Conservation (phyloP, 2,329 filamentous ascomycete genomes). For the Neonectria ditissima region DNA sequence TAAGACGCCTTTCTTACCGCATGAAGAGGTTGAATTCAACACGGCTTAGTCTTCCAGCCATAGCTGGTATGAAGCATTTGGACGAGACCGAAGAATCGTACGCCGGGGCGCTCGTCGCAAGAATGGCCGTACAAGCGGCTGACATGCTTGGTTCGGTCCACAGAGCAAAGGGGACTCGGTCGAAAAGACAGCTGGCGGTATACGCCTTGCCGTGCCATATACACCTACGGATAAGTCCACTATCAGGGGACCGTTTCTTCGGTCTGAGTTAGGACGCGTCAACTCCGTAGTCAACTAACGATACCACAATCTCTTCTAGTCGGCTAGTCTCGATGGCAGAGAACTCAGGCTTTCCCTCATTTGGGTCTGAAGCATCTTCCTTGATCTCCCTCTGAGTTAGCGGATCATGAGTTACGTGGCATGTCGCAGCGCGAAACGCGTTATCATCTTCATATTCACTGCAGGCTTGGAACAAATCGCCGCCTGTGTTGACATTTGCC, state of each 20-base stretch:
- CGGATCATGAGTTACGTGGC: background rate
- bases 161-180: background rate
- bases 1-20: background rate
- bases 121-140: background rate
- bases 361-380: background rate
- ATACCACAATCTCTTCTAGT: slow-evolving; percentile 1
- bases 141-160: background rate
- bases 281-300: background rate
- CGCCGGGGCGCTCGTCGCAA: background rate
- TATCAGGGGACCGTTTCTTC: background rate
- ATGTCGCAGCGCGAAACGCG: background rate
- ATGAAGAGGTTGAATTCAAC: background rate
- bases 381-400: background rate
- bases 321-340: background rate
- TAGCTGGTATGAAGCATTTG: background rate
- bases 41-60: background rate
- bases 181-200: background rate
- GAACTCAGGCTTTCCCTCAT: background rate
- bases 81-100: background rate
- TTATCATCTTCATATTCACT: slow-evolving; percentile 7
- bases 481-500: background rate
- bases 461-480: slow-evolving; percentile 11
- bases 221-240: background rate
- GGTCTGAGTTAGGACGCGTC: background rate
- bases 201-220: background rate